Evolutionary conservation across 2,329 filamentous ascomycete genomes (phyloP).

Genomic region (Pyrenochaeta sp.): DNA sequence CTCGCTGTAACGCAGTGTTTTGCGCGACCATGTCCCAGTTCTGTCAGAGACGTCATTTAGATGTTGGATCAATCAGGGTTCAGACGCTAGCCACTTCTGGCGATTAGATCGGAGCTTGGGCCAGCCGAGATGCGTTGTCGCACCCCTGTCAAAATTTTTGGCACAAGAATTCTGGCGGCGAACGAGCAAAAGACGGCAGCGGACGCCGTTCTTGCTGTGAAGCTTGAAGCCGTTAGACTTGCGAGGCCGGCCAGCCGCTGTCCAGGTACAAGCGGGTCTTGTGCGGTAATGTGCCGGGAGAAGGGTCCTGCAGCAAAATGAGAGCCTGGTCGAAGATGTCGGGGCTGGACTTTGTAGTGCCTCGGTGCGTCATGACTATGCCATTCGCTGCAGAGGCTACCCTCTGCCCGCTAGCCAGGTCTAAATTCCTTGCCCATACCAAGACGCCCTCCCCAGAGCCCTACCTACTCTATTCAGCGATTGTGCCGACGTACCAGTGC

Average conservation of each 20-base stretch:
- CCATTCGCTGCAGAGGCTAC: slow-evolving; percentile 23
- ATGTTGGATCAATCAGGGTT: not conserved
- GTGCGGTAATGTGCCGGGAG: not conserved
- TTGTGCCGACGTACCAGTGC: slow-evolving; percentile 25
- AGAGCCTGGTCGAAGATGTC: slow-evolving; percentile 10
- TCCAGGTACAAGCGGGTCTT: no score
- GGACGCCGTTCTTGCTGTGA: not conserved
- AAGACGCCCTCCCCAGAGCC: slow-evolving; percentile 17
- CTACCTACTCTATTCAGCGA: slow-evolving; percentile 32
- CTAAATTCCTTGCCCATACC: slow-evolving; percentile 21
- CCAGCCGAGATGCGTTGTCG: not conserved
- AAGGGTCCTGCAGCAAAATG: not conserved
- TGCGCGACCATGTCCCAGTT: not conserved
- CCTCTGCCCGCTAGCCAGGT: slow-evolving; percentile 19
- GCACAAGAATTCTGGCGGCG: no score
- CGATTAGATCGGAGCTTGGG: not conserved
- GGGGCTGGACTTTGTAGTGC: slow-evolving; percentile 13
- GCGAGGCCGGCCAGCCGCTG: no score
- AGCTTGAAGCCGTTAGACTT: slow-evolving; percentile 18
- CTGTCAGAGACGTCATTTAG: slow-evolving; percentile 2
- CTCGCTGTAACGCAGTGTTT: not conserved
- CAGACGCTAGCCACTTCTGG: slow-evolving; percentile 1
- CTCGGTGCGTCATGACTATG: slow-evolving; percentile 27
- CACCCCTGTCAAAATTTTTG: not conserved
- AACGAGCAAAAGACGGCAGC: no score